Evolutionary conservation across 768 basidiomycete species (phyloP), one percentile per base, ranked within the genome.

Genomic region (Plicaturopsis crispa): DNA sequence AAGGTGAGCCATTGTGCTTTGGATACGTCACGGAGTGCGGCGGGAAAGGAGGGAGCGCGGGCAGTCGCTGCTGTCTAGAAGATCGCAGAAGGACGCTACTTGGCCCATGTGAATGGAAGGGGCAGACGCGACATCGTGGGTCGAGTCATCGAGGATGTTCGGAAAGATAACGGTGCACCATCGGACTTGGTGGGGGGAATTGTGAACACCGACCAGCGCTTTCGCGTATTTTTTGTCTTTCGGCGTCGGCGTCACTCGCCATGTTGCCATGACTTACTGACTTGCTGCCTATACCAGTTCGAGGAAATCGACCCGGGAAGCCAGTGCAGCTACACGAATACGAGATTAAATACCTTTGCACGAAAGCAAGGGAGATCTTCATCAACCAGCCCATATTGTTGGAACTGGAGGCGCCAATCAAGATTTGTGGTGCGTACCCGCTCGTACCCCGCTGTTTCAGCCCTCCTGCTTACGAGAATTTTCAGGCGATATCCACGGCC

Each of bases 321-420:
- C 91, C 93, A 31, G 94, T 99, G 34, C 91, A 93, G 59, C 73
- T 99, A 48, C 87, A 91, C 59, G 94, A 99, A 65, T 96, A 93
- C 70, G 94, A 99, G 72, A 98, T 99, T 78, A 94, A 92, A 64
- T 91, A 93, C 62, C 77, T 99, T 48, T 99, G 94, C 71, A 96
- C 92, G 57, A 96, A 90, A 72, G 93, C 93, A 36, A 75, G 94
- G 50, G 96, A 99, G 67, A 97, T 99, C 58, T 97, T 99, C 70
- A 97, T 99, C 67, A 89, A 88, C 66, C 94, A 99, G 61, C 94
- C 94, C 45, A 97, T 98, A 60, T 70, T 98, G 44, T 75, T 98
- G 61, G 94, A 98, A 67, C 72, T 98, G 50, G 96, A 98, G 63
- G 96, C 94, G 36, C 94, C 94, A 51, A 98, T 99, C 70, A 99